These are phyloP conservation scores for Novymonas esmeraldas DNA, from an alignment of 208 protist species.

Conservation along the genomic window DNA sequence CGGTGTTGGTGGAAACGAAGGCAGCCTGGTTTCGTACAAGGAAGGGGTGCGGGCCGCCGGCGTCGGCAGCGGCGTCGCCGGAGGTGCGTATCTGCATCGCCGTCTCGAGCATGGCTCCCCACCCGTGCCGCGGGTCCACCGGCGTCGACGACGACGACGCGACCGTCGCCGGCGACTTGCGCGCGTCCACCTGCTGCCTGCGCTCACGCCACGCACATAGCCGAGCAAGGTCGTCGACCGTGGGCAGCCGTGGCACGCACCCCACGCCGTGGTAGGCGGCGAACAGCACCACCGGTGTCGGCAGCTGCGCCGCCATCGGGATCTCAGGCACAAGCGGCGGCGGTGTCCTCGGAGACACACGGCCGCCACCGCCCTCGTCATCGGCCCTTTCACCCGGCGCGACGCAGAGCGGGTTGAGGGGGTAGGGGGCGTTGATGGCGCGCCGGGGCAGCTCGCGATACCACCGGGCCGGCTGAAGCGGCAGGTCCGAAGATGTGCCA, in stretches of 20 bases:
- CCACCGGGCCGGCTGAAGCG: conserved; percentile 17
- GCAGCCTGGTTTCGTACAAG: conserved; percentile 16
- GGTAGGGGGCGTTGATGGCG: conserved; percentile 50
- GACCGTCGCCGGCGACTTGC: neutral
- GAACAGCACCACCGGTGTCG: conserved; percentile 59
- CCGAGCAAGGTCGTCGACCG: conserved; percentile 17
- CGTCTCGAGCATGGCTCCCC: conserved; percentile 2
- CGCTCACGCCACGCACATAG: conserved; percentile 16
- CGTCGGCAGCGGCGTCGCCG: conserved; percentile 7
- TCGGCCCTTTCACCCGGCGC: neutral
- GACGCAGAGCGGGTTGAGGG: conserved; percentile 62
- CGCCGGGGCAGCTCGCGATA: conserved; percentile 45
- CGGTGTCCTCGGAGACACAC: conserved; percentile 1
- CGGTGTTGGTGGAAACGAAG: conserved; percentile 11
- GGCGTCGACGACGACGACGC: neutral
- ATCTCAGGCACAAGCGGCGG: conserved; percentile 8
- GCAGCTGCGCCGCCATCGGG: conserved; percentile 50
- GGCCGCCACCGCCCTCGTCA: neutral
- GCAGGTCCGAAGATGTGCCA: conserved; percentile 24
- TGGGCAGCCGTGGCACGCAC: conserved; percentile 57
- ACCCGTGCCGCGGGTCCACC: neutral
- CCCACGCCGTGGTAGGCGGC: conserved; percentile 50
- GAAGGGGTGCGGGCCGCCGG: conserved; percentile 8
- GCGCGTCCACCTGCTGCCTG: neutral
- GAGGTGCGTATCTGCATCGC: conserved; percentile 8